These are phyloP conservation scores for Fraxinus greggii DNA, from an alignment of 305 asterid species.

Conservation along the genomic window DNA sequence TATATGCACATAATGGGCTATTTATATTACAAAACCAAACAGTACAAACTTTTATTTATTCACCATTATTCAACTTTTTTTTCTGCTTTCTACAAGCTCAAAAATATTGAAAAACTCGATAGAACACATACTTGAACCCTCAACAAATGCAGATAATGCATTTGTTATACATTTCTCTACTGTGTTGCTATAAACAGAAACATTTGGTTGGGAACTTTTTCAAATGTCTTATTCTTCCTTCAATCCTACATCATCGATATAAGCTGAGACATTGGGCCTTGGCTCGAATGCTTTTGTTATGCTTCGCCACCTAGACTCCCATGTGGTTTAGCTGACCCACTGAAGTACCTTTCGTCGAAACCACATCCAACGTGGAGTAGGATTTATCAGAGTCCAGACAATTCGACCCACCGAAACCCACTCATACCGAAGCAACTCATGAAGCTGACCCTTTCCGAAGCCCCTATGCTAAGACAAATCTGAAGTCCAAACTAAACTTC, in stretches of 20 bases:
- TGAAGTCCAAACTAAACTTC: not conserved
- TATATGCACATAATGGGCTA: not conserved
- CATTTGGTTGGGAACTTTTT: conserved; percentile 14
- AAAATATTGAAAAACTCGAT: not conserved
- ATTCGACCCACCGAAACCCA: not conserved
- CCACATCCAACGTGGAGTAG: not conserved
- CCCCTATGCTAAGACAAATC: not conserved
- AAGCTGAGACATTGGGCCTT: conserved; percentile 14
- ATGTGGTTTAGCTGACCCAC: not conserved
- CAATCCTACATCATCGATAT: not conserved
- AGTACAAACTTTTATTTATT: not conserved
- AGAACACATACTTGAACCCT: not conserved
- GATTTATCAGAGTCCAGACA: not conserved
- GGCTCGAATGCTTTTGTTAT: conserved; percentile 14
- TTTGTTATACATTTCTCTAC: not conserved
- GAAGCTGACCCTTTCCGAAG: not conserved
- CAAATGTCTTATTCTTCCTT: not conserved
- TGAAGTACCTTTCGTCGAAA: too few species aligned
- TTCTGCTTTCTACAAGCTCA: not conserved
- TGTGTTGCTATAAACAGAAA: conserved; percentile 18
- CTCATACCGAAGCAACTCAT: not conserved
- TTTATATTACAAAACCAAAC: not conserved
- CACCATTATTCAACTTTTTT: not conserved
- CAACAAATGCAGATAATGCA: conserved; percentile 16
- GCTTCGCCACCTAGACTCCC: not conserved